phyloP scores from a whole-genome alignment of 2,329 filamentous ascomycete species.

The Aaosphaeria pasadenensis region DNA sequence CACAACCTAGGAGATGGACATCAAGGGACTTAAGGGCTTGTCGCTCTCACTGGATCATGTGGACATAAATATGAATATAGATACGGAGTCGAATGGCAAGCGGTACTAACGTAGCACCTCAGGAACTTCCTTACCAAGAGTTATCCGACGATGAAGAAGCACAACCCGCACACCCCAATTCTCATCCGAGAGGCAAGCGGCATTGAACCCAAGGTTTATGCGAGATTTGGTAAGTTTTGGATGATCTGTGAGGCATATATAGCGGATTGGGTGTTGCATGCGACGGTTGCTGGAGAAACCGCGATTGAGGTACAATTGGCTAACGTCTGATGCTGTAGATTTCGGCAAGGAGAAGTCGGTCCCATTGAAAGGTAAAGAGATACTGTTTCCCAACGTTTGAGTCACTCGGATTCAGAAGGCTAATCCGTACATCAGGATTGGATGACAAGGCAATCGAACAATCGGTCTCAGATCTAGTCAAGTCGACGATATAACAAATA shows the following conservation, averaged over 20 bases:
- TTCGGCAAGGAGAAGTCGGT: slow-evolving; percentile 67
- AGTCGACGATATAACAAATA: slow-evolving; percentile 30
- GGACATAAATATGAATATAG: not conserved
- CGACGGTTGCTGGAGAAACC: no score
- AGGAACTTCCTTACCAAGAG: slow-evolving; percentile 87
- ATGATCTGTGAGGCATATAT: no score
- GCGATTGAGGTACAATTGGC: not conserved
- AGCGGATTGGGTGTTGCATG: no score
- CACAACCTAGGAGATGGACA: no score
- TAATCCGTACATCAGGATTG: slow-evolving; percentile 48
- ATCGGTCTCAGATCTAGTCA: slow-evolving; percentile 62
- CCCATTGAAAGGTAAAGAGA: slow-evolving; percentile 54
- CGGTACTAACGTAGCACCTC: not conserved
- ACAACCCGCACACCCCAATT: slow-evolving; percentile 92
- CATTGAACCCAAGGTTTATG: slow-evolving; percentile 81
- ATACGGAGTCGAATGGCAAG: not conserved
- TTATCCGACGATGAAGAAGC: slow-evolving; percentile 99
- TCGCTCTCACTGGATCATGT: no score
- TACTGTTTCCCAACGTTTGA: not conserved
- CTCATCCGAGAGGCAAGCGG: slow-evolving; percentile 89
- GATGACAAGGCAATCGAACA: slow-evolving; percentile 70
- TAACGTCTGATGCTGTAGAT: slow-evolving; percentile 42
- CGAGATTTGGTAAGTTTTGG: slow-evolving; percentile 74
- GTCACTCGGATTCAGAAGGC: not conserved
- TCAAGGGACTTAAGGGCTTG: no score